Evolutionary conservation across 495 filamentous ascomycete species (phyloP).

Genomic region (Lasiosphaeria hispida): DNA sequence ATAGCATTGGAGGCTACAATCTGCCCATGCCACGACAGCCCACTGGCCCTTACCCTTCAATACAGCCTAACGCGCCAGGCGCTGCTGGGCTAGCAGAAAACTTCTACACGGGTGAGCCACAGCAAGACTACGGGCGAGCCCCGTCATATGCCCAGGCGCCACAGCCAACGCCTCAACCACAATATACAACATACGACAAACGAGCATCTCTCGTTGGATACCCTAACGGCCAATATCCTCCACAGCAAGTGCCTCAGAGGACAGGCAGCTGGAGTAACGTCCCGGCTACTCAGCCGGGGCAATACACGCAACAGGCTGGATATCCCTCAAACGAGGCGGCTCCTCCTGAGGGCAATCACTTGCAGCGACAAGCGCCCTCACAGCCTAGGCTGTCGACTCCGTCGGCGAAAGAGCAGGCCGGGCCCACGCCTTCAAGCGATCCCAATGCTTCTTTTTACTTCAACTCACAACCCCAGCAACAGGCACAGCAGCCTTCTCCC

Average conservation of each 20-base stretch:
- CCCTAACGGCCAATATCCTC: constrained; percentile 44
- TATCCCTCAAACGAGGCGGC: constrained; percentile 31
- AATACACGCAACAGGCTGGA: constrained; percentile 37
- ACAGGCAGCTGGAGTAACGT: constrained; percentile 44
- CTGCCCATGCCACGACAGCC: constrained; percentile 51
- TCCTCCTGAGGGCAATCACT: constrained; percentile 30
- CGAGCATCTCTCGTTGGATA: constrained; percentile 36
- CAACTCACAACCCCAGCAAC: constrained; percentile 36
- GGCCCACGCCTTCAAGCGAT: constrained; percentile 39
- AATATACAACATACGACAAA: constrained; percentile 40
- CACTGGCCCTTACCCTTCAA: constrained; percentile 64
- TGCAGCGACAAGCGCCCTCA: constrained; percentile 26
- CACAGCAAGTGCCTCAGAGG: constrained; percentile 45
- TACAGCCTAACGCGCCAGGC: constrained; percentile 52
- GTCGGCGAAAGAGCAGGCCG: constrained; percentile 16
- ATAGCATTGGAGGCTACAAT: constrained; percentile 57
- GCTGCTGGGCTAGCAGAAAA: constrained; percentile 62
- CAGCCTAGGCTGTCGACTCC: constrained; percentile 30
- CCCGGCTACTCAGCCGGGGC: constrained; percentile 30
- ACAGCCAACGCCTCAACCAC: constrained; percentile 35
- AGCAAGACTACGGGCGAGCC: constrained; percentile 52
- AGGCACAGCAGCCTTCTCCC: constrained; percentile 32
- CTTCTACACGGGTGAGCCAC: constrained; percentile 71
- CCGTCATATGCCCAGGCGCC: constrained; percentile 37
- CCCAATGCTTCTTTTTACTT: constrained; percentile 52